Conservation (phyloP, 2,329 filamentous ascomycete species). For the Ophiocordyceps robertsii region DNA sequence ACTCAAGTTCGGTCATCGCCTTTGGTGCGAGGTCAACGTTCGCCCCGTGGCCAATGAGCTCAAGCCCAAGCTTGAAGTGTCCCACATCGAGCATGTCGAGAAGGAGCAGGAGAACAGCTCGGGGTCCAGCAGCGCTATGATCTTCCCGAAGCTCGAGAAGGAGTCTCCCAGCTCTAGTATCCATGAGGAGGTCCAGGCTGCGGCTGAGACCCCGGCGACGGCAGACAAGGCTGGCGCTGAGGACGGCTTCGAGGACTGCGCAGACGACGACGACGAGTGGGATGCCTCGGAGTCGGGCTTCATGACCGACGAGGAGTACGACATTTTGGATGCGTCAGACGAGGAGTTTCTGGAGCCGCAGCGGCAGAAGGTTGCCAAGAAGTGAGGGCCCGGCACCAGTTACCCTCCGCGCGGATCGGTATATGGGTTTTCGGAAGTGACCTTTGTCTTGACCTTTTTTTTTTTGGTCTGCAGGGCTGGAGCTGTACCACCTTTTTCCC, state of each 20-base stretch:
- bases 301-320: slow-evolving; percentile 95
- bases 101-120: slow-evolving; percentile 15
- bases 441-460: slow-evolving; percentile 1
- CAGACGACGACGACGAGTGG: slow-evolving; percentile 48
- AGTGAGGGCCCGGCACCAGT: slow-evolving; percentile 11
- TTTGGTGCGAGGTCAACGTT: slow-evolving; percentile 89
- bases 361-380: slow-evolving; percentile 24
- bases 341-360: slow-evolving; percentile 60
- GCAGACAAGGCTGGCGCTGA: slow-evolving; percentile 33
- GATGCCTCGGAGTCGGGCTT: slow-evolving; percentile 60
- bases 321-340: slow-evolving; percentile 89
- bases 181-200: slow-evolving; percentile 48
- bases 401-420: not conserved
- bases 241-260: slow-evolving; percentile 34
- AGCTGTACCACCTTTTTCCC: not conserved
- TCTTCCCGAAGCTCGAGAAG: slow-evolving; percentile 93
- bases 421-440: not conserved
- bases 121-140: slow-evolving; percentile 55
- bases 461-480: not conserved
- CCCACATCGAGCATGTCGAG: slow-evolving; percentile 12
- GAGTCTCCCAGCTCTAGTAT: slow-evolving; percentile 75
- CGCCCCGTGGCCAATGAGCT: slow-evolving; percentile 20
- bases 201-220: slow-evolving; percentile 37
- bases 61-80: slow-evolving; percentile 10
- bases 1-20: slow-evolving; percentile 74